A percentile compares a stretch with the other conserved stretches of the same genome.
Conservation (phyloP, 345 rosid species). For the Camelina sativa region DNA sequence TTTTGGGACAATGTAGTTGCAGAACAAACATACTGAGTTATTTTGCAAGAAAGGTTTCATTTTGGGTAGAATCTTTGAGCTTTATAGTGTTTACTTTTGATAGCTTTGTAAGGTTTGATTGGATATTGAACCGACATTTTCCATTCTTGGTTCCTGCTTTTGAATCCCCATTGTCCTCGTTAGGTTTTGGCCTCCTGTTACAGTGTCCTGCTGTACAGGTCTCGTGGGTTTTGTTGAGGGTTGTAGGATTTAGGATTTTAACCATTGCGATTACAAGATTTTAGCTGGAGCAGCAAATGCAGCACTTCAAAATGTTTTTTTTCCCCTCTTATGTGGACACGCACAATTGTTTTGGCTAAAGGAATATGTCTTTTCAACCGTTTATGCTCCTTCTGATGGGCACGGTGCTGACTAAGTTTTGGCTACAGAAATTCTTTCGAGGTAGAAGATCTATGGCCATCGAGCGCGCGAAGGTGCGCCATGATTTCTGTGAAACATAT, state of each 20-base stretch:
- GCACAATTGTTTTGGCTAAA: slow-evolving; percentile 15
- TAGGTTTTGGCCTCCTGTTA: slow-evolving; percentile 20
- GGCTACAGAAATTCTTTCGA: slow-evolving; percentile 93
- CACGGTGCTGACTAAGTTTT: slow-evolving; percentile 50
- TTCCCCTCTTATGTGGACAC: not conserved
- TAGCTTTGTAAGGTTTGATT: slow-evolving; percentile 14
- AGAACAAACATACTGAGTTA: slow-evolving; percentile 11
- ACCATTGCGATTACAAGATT: slow-evolving; percentile 16
- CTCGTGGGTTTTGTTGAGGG: slow-evolving; percentile 8
- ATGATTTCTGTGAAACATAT: slow-evolving; percentile 62
- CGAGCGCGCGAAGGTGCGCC: slow-evolving; percentile 67
- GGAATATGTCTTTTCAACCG: not conserved
- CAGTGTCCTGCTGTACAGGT: not conserved
- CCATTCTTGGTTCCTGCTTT: slow-evolving; percentile 4
- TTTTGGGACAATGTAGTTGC: slow-evolving; percentile 10
- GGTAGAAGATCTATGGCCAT: slow-evolving; percentile 75
- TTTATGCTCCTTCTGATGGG: slow-evolving; percentile 20
- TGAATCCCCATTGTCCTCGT: not conserved
- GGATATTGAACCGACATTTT: not conserved
- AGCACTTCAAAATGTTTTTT: not conserved
- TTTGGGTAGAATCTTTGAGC: slow-evolving; percentile 5
- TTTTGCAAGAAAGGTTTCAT: not conserved
- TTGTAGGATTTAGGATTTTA: slow-evolving; percentile 29
- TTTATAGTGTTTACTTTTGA: not conserved
- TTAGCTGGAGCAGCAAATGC: slow-evolving; percentile 18